phyloP scores from a whole-genome alignment of 1,139 yeast species.

The Yamadazyma sp. region DNA sequence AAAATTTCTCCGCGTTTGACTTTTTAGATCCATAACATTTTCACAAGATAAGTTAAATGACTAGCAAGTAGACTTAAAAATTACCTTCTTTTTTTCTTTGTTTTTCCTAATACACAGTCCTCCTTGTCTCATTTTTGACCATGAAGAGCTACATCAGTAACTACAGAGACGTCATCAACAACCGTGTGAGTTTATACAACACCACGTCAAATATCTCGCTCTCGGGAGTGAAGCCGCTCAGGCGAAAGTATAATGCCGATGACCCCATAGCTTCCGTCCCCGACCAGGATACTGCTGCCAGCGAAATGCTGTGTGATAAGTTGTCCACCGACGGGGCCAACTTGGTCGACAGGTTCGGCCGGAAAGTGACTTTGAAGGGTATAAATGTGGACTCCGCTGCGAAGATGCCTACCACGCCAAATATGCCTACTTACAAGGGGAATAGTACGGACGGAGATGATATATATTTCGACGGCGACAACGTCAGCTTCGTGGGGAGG shows the following conservation, averaged over 20 bases:
- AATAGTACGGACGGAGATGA: constrained; percentile 43
- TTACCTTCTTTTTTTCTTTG: background rate
- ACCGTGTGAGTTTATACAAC: constrained; percentile 32
- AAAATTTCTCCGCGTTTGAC: constrained; percentile 11
- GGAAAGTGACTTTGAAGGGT: constrained; percentile 69
- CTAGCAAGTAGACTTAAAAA: background rate
- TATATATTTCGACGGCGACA: constrained; percentile 65
- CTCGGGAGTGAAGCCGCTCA: constrained; percentile 30
- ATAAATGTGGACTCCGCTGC: constrained; percentile 79
- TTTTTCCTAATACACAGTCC: no score
- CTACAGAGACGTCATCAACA: constrained; percentile 33
- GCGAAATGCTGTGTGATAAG: constrained; percentile 31
- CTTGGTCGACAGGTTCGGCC: constrained; percentile 60
- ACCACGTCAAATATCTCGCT: constrained; percentile 25
- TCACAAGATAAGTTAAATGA: constrained; percentile 8
- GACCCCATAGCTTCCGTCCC: constrained; percentile 21
- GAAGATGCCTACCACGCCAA: constrained; percentile 66
- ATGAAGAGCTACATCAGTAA: constrained; percentile 23
- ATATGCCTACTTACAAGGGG: constrained; percentile 52
- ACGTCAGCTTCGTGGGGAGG: constrained; percentile 75
- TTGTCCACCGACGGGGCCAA: constrained; percentile 35
- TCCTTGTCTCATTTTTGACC: no score
- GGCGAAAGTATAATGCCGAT: constrained; percentile 21
- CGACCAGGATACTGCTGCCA: constrained; percentile 1
- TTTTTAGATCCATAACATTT: constrained; percentile 1